Evolutionary conservation across 805 yeast genomes (phyloP).

Genomic region (Isabelozyma rhagii): DNA sequence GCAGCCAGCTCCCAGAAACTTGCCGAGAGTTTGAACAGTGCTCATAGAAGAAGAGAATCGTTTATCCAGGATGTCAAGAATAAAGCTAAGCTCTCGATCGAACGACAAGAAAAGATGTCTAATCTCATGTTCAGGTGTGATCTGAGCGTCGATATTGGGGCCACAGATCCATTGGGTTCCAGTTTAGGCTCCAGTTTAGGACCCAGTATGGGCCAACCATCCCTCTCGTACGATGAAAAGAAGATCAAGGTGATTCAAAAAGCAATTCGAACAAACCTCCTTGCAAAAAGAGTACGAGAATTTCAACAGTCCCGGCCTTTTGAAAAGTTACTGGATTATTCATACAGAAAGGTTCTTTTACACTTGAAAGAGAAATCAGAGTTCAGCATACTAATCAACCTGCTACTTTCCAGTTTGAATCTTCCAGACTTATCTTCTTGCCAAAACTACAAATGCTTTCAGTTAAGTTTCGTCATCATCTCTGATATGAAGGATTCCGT

Average conservation of each 20-base stretch:
- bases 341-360: background rate
- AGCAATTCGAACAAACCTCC: background rate
- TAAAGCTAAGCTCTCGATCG: constrained; percentile 4
- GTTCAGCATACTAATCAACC: background rate
- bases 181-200: background rate
- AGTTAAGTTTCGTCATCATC: constrained; percentile 3
- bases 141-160: background rate
- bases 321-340: background rate
- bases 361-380: background rate
- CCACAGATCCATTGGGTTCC: background rate
- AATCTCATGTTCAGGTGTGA: background rate
- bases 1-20: constrained; percentile 3
- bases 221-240: background rate
- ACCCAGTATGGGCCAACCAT: background rate
- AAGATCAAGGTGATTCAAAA: background rate
- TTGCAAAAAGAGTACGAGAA: background rate
- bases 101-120: background rate
- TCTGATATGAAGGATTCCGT: constrained; percentile 6
- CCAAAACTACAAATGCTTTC: constrained; percentile 2
- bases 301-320: background rate
- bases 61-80: constrained; percentile 3
- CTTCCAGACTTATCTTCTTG: background rate
- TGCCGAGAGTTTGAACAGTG: constrained; percentile 3
- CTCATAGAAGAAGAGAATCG: constrained; percentile 4
- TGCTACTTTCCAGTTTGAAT: background rate